These are phyloP conservation scores for Tolypocladium tropicale DNA, from an alignment of 2,329 filamentous ascomycete genomes.

Conservation along the genomic window DNA sequence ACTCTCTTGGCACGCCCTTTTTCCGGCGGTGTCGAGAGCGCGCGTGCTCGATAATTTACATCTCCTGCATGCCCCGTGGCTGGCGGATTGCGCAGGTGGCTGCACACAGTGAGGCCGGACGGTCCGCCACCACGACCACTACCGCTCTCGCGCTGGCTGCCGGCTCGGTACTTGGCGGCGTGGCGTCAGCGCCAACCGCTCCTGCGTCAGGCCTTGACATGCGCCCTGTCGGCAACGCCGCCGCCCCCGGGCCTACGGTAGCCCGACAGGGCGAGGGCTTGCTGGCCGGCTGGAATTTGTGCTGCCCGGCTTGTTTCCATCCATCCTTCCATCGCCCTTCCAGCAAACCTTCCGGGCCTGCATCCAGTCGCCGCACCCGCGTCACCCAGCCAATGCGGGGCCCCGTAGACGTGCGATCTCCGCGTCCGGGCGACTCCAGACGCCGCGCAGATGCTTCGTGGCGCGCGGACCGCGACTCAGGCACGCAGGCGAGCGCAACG, in stretches of 20 bases:
- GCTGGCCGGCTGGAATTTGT: no score
- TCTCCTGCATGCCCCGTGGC: no score
- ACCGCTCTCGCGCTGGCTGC: neutral
- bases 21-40: no score
- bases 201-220: neutral
- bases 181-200: neutral
- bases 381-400: neutral
- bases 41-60: no score
- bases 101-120: no score
- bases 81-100: no score
- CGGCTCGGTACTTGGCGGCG: neutral
- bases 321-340: no score
- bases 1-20: neutral
- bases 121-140: no score
- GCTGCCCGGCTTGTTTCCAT: neutral
- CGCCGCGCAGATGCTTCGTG: neutral
- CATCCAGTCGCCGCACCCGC: neutral
- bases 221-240: neutral
- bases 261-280: no score
- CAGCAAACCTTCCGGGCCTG: no score
- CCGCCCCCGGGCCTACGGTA: no score
- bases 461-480: neutral
- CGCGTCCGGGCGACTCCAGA: neutral
- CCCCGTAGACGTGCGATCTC: neutral
- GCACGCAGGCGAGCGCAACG: neutral